Conservation (phyloP, 305 asterid genomes). For the Ilex paraguariensis region DNA sequence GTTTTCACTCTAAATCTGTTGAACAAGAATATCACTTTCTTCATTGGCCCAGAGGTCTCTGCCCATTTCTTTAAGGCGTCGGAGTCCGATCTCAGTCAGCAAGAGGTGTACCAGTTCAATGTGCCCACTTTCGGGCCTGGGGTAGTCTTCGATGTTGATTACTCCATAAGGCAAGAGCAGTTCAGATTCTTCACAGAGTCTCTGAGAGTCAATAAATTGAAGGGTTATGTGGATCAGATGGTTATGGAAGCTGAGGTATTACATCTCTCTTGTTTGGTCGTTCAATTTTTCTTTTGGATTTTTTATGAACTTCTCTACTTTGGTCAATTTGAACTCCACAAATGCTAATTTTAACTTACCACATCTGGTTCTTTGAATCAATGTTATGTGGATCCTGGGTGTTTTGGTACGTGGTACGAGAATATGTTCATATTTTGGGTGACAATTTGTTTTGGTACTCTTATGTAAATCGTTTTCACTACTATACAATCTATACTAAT, state of each 20-base stretch:
- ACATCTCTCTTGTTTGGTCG: not conserved
- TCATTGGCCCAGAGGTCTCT: slow-evolving; percentile 92
- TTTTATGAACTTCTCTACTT: too few species aligned
- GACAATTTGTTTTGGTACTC: too few species aligned
- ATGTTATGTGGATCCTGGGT: too few species aligned
- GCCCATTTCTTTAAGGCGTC: slow-evolving; percentile 93
- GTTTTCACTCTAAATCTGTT: slow-evolving; percentile 79
- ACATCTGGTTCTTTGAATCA: too few species aligned
- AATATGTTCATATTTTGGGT: too few species aligned
- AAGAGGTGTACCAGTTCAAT: slow-evolving; percentile 52
- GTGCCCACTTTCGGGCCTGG: slow-evolving; percentile 98
- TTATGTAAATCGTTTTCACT: too few species aligned
- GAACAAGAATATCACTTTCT: slow-evolving; percentile 76
- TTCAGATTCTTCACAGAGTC: slow-evolving; percentile 94
- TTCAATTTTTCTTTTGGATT: too few species aligned
- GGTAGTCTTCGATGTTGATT: slow-evolving; percentile 91
- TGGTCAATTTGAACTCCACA: too few species aligned
- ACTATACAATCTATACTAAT: too few species aligned
- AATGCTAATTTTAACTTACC: too few species aligned
- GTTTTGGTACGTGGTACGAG: too few species aligned
- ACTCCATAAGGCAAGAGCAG: slow-evolving; percentile 84
- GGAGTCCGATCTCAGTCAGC: slow-evolving; percentile 95
- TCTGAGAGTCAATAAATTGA: slow-evolving; percentile 74
- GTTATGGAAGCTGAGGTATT: slow-evolving; percentile 82
- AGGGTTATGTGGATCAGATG: slow-evolving; percentile 85